Conservation (phyloP, 192 early-diverging fungal species). For the Linnemannia elongata region DNA sequence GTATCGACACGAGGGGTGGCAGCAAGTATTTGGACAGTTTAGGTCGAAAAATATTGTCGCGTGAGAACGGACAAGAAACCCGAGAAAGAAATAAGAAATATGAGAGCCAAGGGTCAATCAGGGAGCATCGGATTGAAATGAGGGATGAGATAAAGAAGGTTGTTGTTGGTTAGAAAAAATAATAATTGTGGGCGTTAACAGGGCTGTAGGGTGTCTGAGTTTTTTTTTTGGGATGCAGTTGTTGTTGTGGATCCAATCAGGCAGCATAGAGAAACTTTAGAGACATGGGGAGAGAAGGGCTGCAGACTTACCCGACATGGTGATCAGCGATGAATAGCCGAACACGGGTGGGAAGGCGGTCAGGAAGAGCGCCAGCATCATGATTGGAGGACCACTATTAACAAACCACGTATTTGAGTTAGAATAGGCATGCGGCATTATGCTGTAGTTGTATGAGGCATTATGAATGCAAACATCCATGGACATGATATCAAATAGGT, state of each 20-base stretch:
- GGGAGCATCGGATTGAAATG: no score
- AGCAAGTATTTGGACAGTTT: not conserved
- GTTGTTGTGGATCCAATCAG: not conserved
- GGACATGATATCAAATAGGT: not conserved
- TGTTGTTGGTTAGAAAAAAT: not conserved
- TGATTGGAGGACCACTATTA: conserved; percentile 46
- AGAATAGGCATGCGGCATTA: not conserved
- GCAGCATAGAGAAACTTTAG: not conserved
- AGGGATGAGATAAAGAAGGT: not conserved
- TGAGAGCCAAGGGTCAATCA: no score
- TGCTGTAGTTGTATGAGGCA: not conserved
- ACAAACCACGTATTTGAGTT: not conserved
- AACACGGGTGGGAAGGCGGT: conserved; percentile 79
- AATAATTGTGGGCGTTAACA: no score
- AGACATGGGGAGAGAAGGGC: not conserved
- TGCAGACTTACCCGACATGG: conserved; percentile 64
- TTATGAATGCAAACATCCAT: not conserved
- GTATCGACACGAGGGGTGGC: not conserved
- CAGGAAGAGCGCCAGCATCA: conserved; percentile 60
- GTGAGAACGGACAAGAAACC: no score
- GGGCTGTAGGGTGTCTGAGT: not conserved
- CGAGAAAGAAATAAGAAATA: no score
- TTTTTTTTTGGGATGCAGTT: not conserved
- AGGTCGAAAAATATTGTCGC: not conserved
- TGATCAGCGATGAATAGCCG: conserved; percentile 75